Evolutionary conservation across 306 rosid genomes (phyloP), one percentile per base, ranked within the genome.

Genomic region (Parietaria judaica): DNA sequence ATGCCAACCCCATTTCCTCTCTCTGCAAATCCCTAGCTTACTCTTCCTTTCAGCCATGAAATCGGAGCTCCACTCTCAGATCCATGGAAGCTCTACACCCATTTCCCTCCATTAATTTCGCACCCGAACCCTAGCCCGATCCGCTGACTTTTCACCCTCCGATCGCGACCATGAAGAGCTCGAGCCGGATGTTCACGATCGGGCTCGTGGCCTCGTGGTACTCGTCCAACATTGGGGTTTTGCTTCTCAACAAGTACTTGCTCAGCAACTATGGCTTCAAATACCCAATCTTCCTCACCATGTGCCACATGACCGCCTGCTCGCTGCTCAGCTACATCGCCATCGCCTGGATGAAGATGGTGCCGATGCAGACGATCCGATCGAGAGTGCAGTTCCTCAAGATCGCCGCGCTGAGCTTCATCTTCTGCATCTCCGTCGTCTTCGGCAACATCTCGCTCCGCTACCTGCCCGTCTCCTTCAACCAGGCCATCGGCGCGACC

Each of bases 251-350:
- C 88, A 94, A 94, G 83, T 94, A 94, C 72, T 82, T 94, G 55
- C 87, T 94, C 3, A 81, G 89, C 76, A 94, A 89, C 78, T 94
- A 94, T 35, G 99, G 99, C 3, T 94, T 94, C 89, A 94, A 86
- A 82, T 94, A 94, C 78, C 99, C 99, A 60, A 94, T 94, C 64
- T 94, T 94, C 78, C 82, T 94, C 56, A 94, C 99, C 83, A 94
- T 94, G 99, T 94, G 99, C 60, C 99, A 94, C 66, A 94, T 94
- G 99, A 94, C 95, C 0, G 99, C 99, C 2, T 94, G 99, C 43
- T 94, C 99, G 2, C 23, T 94, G 45, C 76, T 94, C 72, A 94
- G 99, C 74, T 94, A 94, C 67, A 59, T 94, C 6, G 99, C 99
- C 4, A 94, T 94, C 57, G 99, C 99, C 6, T 94, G 97, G 97